These are phyloP conservation scores for Ascodesmis nigricans DNA, from an alignment of 495 filamentous ascomycete genomes.

Conservation along the genomic window DNA sequence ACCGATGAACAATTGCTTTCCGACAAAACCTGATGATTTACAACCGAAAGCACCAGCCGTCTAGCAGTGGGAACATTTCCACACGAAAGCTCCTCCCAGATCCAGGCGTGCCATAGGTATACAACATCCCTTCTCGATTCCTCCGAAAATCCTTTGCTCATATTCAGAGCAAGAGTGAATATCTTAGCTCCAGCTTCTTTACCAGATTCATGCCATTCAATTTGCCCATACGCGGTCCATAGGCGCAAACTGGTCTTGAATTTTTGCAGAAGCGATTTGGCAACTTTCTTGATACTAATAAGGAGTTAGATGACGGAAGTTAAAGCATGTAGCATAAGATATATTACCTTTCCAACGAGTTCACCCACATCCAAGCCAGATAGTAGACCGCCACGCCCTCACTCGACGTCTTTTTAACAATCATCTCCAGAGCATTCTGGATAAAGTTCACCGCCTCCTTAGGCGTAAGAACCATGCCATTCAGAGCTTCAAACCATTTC, in stretches of 20 bases:
- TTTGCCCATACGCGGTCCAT: slow-evolving; percentile 58
- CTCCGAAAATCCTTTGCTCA: slow-evolving; percentile 28
- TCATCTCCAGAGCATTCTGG: slow-evolving; percentile 29
- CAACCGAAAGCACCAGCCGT: slow-evolving; percentile 21
- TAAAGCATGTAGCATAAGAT: not conserved
- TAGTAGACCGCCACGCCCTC: slow-evolving; percentile 45
- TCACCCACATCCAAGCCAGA: slow-evolving; percentile 43
- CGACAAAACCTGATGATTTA: no score
- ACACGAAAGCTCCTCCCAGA: slow-evolving; percentile 41
- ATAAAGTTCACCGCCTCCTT: slow-evolving; percentile 10
- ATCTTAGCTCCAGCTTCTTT: slow-evolving; percentile 35
- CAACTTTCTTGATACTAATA: slow-evolving; percentile 45
- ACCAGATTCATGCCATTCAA: slow-evolving; percentile 40
- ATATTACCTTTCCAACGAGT: slow-evolving; percentile 25
- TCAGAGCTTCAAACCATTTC: slow-evolving; percentile 5
- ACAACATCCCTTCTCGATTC: slow-evolving; percentile 26
- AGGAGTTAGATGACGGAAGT: slow-evolving; percentile 3
- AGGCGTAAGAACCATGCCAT: not conserved
- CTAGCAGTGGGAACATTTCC: slow-evolving; percentile 28
- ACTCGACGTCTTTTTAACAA: slow-evolving; percentile 28
- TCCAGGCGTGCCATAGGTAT: slow-evolving; percentile 46
- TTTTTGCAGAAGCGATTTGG: slow-evolving; percentile 48
- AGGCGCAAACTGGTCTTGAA: slow-evolving; percentile 40
- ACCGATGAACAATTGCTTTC: no score
- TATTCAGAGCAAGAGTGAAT: slow-evolving; percentile 40